Evolutionary conservation across 805 yeast species (phyloP).

Genomic region (Priceomyces fermenticarens): DNA sequence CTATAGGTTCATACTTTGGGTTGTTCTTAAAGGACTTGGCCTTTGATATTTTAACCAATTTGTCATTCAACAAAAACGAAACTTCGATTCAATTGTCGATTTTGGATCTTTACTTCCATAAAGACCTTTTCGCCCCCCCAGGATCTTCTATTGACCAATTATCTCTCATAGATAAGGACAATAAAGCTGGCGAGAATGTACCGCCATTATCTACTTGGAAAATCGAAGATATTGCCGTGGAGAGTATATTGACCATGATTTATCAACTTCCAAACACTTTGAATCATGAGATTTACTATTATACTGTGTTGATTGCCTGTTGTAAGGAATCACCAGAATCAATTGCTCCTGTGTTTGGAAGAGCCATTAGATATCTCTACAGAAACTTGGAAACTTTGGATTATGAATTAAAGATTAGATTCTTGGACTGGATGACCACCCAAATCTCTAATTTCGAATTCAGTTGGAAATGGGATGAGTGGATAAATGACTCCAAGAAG

Average conservation of each 20-base stretch:
- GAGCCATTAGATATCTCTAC: slow-evolving; percentile 84
- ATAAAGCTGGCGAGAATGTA: slow-evolving; percentile 34
- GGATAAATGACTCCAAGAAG: slow-evolving; percentile 62
- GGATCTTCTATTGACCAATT: slow-evolving; percentile 78
- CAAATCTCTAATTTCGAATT: slow-evolving; percentile 92
- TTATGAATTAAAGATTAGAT: slow-evolving; percentile 69
- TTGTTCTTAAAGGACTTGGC: slow-evolving; percentile 72
- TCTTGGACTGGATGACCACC: slow-evolving; percentile 86
- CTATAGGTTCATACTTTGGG: slow-evolving; percentile 34
- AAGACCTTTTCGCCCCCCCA: slow-evolving; percentile 49
- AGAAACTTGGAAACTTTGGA: slow-evolving; percentile 64
- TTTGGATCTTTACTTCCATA: slow-evolving; percentile 68
- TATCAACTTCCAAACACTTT: slow-evolving; percentile 69
- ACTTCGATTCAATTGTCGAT: slow-evolving; percentile 80
- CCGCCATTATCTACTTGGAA: slow-evolving; percentile 73
- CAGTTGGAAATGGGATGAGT: slow-evolving; percentile 97
- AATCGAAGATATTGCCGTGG: slow-evolving; percentile 85
- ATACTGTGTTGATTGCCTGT: slow-evolving; percentile 79
- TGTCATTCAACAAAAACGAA: slow-evolving; percentile 87
- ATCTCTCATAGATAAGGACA: slow-evolving; percentile 38
- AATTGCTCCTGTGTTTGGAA: slow-evolving; percentile 92
- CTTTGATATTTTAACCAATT: slow-evolving; percentile 68
- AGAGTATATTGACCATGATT: slow-evolving; percentile 72
- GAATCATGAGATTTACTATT: slow-evolving; percentile 73
- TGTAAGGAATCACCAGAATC: slow-evolving; percentile 71